Base-by-base conservation (phyloP, 2,329 filamentous ascomycete genomes). In the Dothiorella sarmentorum region DNA sequence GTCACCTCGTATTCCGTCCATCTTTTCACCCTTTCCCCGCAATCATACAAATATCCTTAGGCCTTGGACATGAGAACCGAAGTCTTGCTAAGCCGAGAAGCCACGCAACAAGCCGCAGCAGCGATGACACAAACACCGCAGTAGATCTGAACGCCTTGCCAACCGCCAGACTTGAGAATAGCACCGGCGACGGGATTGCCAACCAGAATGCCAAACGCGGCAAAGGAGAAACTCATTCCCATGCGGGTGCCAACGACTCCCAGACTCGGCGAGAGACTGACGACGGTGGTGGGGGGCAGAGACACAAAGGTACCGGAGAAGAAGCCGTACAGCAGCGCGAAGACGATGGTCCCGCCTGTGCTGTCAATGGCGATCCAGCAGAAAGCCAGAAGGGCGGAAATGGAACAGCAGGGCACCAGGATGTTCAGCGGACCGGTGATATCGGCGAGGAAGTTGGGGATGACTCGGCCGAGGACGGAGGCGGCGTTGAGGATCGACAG, bases 401-500 rank as follows among this genome's bases (percentile, higher is more conserved):
- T 13, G 22, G 75, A 22, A 1, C 69, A 66, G 66, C 74, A 78
- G 0, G 76, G 76, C 3, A 78, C 68, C 24, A 79, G 71, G 55
- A 79, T 73, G 63, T 80, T 80, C 60, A 78, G 70, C 0, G 76
- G 72, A 0, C 78, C 78, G 0, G 75, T 60, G 15, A 72, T 70
- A 61, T 80, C 78, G 5, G 75, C 73, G 20, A 78, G 59, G 52
- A 72, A 66, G 42, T 78, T 78, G 0, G 78, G 76, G 1, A 79
- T 67, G 58, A 78, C 73, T 7, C 77, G 74, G 3, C 78, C 78
- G 68, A 80, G 76, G 3, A 71, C 67, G 18, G 64, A 70, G 2
- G 85, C 82, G 0, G 78, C 82, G 66, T 90, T 90, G 63, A 89
- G 76, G 60, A 90, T 84, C 1, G 86, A 80, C 3, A 90, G 73